Evolutionary conservation across 768 basidiomycete species (phyloP), one percentile per base, ranked within the genome.

Genomic region (Dacryopinax primogenitus): DNA sequence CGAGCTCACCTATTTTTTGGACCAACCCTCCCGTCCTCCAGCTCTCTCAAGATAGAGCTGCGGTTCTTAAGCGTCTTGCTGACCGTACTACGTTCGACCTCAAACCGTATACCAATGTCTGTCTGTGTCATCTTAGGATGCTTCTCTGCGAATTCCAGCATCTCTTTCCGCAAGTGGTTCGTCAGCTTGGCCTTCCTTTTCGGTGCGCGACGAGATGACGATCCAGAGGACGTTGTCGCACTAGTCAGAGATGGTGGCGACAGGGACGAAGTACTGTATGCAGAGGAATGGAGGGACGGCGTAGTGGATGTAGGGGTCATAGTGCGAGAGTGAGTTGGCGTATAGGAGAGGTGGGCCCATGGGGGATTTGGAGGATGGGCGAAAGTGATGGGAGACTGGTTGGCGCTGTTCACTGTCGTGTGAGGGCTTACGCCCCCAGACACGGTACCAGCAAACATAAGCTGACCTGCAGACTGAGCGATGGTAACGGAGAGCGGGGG

Each of bases 31-130:
- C 78, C 80, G 66, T 82, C 82, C 70, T 84, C 81, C 39, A 87
- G 33, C 11, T 35, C 34, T 28, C 21, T 63, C 33, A 63, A 16
- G 12, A 51, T 35, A 2, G 64, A 12, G 34, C 30, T 32, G 6
- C 39, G 51, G n/a, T 35, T 65, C 33, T 92, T 92, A 69, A 93
- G 80, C 68, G 92, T 92, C 77, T 94, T 93, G 76, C 87, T 89
- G 74, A 94, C 86, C n/a, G 92, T 94, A 76, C 90, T 92, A 63
- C 92, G 84, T 72, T 94, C 92, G 66, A 92, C 87, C 62, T 83
- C 82, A 72, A 86, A 93, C 33, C 77, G 76, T 12, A 78, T 77
- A 3, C 87, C 92, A 69, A 94, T 90, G 72, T 91, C 88, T 71
- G 92, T 90, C 74, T 94, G 92, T 66, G 87, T 83, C 21, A 83